Base-by-base conservation (phyloP, 768 basidiomycete genomes). In the Rhodotorula babjevae region DNA sequence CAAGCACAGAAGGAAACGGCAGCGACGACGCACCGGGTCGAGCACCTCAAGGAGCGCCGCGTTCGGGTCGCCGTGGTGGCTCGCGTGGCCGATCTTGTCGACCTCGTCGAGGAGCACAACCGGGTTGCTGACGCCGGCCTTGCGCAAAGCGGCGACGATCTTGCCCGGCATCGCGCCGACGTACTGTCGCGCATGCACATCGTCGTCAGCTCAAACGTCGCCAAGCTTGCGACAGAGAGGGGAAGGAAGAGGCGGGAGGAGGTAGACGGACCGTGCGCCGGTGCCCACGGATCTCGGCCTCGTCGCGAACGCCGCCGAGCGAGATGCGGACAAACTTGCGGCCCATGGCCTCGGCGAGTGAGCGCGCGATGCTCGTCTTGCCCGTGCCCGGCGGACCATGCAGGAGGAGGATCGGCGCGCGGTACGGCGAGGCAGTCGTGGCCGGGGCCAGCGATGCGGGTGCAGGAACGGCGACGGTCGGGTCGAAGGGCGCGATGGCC, bases 311-410 rank as follows among this genome's bases (percentile, higher is more conserved):
- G 44, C 94, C 93, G 19, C 93, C 93, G 0, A 96, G 85, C 2
- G 91, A 89, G 73, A 96, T 93, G 19, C 93, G 87, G 77, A 95
- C 90, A 85, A 95, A 96, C 4, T 92, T 92, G 57, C 93, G 83
- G 36, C 85, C 85, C 16, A 96, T 84, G 0, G 92, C 89, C 55
- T 87, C 87, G 7, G 93, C 93, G 42, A 97, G 86, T 0, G 90
- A 92, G 76, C 90, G 89, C 0, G 93, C 93, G 3, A 97, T 87
- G 1, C 91, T 92, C 0, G 93, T 96, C 82, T 95, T 94, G 47
- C 92, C 93, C 0, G 88, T 90, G 5, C 93, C 93, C 0, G 93
- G 93, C 18, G 93, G 93, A 18, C 93, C 93, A 47, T 78, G 79
- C 36, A 78, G 67, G 50, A 75, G 72, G 7, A 78, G 67, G 63